phyloP scores from a whole-genome alignment of 1,139 yeast species.

The Debaryomyces psychrophilus region DNA sequence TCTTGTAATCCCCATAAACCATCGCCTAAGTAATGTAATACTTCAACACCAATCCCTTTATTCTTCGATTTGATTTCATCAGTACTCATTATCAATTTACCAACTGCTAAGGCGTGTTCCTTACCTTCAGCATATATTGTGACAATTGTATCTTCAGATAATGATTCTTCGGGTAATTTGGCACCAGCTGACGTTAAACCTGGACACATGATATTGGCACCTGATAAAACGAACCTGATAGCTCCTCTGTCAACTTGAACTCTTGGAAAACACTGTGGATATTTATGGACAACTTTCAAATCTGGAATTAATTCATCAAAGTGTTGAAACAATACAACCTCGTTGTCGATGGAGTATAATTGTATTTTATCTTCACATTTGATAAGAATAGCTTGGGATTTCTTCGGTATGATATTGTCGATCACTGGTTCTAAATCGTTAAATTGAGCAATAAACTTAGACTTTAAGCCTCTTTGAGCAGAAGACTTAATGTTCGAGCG shows the following conservation, averaged over 20 bases:
- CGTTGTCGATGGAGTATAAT: slow-evolving; percentile 71
- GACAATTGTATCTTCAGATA: slow-evolving; percentile 70
- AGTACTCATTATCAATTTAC: slow-evolving; percentile 83
- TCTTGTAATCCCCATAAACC: slow-evolving; percentile 73
- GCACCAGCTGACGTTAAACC: slow-evolving; percentile 95
- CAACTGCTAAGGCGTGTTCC: slow-evolving; percentile 87
- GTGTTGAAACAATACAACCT: slow-evolving; percentile 79
- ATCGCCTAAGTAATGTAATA: slow-evolving; percentile 86
- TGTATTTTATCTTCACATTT: slow-evolving; percentile 91
- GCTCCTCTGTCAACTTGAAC: slow-evolving; percentile 97
- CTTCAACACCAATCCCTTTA: slow-evolving; percentile 89
- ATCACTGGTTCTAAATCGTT: slow-evolving; percentile 73
- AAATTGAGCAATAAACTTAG: slow-evolving; percentile 72
- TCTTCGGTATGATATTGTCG: slow-evolving; percentile 87
- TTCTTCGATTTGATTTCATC: slow-evolving; percentile 83
- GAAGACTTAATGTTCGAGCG: slow-evolving; percentile 92
- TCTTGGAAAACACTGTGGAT: slow-evolving; percentile 78
- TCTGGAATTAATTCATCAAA: slow-evolving; percentile 85
- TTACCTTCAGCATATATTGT: slow-evolving; percentile 92
- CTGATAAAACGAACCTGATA: slow-evolving; percentile 88
- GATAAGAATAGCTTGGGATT: slow-evolving; percentile 77
- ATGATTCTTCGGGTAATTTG: slow-evolving; percentile 68
- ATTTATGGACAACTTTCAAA: slow-evolving; percentile 76
- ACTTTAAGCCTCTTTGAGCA: slow-evolving; percentile 80
- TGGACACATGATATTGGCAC: slow-evolving; percentile 97